Conservation (phyloP, 768 basidiomycete genomes). For the Naganishia antarctica region DNA sequence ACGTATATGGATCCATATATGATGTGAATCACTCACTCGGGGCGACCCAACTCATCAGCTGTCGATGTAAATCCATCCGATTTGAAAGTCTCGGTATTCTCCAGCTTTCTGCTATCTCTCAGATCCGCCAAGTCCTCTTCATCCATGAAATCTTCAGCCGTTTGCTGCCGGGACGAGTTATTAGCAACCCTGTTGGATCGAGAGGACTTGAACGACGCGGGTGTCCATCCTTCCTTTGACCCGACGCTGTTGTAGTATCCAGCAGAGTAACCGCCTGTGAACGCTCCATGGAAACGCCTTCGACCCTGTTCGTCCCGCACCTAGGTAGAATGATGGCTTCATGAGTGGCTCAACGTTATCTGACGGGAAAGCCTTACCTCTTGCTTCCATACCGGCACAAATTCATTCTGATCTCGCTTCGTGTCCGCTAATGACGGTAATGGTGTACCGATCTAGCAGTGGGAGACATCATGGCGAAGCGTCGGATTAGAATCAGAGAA, state of each 20-base stretch:
- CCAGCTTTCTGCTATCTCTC: constrained; percentile 66
- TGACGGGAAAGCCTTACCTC: constrained; percentile 57
- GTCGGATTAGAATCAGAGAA: not conserved
- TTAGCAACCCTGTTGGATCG: constrained; percentile 59
- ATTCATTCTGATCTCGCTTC: constrained; percentile 88
- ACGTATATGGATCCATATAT: not conserved
- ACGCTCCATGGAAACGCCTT: constrained; percentile 90
- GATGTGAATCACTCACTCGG: constrained; percentile 55
- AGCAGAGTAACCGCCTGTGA: constrained; percentile 96
- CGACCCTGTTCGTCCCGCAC: constrained; percentile 83
- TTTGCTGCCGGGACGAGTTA: constrained; percentile 55
- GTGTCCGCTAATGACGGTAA: constrained; percentile 74
- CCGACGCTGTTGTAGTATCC: constrained; percentile 96
- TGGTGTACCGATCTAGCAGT: constrained; percentile 78
- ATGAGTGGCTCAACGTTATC: constrained; percentile 30
- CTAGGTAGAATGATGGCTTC: not conserved
- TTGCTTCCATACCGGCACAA: constrained; percentile 97
- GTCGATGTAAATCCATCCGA: constrained; percentile 65
- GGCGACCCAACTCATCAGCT: constrained; percentile 33
- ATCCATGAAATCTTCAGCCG: constrained; percentile 94
- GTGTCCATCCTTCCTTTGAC: constrained; percentile 96
- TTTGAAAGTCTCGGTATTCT: constrained; percentile 63
- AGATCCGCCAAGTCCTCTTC: constrained; percentile 89
- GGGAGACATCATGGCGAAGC: too few species aligned
- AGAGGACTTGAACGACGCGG: constrained; percentile 87